These are phyloP conservation scores for Neurospora tetraspora DNA, from an alignment of 495 filamentous ascomycete genomes.

Conservation along the genomic window DNA sequence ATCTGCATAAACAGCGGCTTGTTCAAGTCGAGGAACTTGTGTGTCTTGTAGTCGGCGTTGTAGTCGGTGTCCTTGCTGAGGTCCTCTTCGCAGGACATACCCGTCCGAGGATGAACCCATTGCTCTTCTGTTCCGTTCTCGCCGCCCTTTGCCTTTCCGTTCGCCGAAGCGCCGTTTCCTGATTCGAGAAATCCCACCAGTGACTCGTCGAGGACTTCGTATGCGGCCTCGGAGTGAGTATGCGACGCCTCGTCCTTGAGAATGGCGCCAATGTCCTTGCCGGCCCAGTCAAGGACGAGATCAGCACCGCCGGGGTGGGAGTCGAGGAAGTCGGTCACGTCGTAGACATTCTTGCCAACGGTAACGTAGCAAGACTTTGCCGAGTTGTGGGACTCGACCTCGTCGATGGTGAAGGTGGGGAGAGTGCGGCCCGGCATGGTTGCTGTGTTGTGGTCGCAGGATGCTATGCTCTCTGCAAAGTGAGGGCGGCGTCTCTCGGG, in stretches of 20 bases:
- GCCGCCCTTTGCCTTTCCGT: slow-evolving; percentile 15
- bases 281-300: slow-evolving; percentile 79
- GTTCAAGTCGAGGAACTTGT: slow-evolving; percentile 90
- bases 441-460: not conserved
- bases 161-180: slow-evolving; percentile 28
- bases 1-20: slow-evolving; percentile 81
- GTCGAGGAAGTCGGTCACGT: slow-evolving; percentile 81
- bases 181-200: slow-evolving; percentile 69
- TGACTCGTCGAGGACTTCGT: slow-evolving; percentile 74
- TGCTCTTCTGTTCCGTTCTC: slow-evolving; percentile 12
- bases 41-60: slow-evolving; percentile 60
- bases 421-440: slow-evolving; percentile 49
- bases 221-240: slow-evolving; percentile 76
- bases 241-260: slow-evolving; percentile 80
- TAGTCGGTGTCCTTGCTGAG: slow-evolving; percentile 76
- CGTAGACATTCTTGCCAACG: slow-evolving; percentile 81
- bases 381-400: slow-evolving; percentile 73
- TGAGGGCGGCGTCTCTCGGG: not conserved
- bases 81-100: slow-evolving; percentile 79
- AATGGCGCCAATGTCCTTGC: slow-evolving; percentile 76
- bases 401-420: slow-evolving; percentile 65
- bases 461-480: not conserved
- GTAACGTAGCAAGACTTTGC: slow-evolving; percentile 88
- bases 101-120: slow-evolving; percentile 59
- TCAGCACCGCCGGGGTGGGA: slow-evolving; percentile 88